Conservation (phyloP, 2,329 filamentous ascomycete genomes). For the Penicillium sp. region DNA sequence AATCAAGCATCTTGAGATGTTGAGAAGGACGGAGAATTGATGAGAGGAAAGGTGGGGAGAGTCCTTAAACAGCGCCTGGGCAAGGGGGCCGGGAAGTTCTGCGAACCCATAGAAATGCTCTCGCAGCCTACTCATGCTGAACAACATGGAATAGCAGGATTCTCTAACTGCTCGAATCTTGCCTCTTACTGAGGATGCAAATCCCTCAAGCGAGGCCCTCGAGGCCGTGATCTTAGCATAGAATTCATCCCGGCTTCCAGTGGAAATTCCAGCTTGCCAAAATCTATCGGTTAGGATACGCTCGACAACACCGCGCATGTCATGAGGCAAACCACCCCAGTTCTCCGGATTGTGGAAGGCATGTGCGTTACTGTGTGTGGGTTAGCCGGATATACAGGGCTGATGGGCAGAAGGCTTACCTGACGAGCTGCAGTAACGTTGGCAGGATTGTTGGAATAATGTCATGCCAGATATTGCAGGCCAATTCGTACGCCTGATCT, state of each 20-base stretch:
- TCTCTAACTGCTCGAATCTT: slow-evolving; percentile 83
- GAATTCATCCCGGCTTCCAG: slow-evolving; percentile 91
- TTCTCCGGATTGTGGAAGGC: slow-evolving; percentile 79
- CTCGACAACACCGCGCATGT: slow-evolving; percentile 67
- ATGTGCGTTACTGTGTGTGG: slow-evolving; percentile 63
- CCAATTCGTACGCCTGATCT: slow-evolving; percentile 88
- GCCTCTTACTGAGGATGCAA: slow-evolving; percentile 85
- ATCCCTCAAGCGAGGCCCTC: slow-evolving; percentile 79
- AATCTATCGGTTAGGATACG: slow-evolving; percentile 87
- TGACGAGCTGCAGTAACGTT: slow-evolving; percentile 73
- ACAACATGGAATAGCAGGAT: slow-evolving; percentile 86
- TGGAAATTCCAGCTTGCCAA: slow-evolving; percentile 96
- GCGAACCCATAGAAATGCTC: slow-evolving; percentile 79
- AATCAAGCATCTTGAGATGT: slow-evolving; percentile 76
- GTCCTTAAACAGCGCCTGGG: slow-evolving; percentile 73
- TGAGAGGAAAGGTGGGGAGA: slow-evolving; percentile 77
- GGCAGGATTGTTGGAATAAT: slow-evolving; percentile 75
- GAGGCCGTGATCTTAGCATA: slow-evolving; percentile 85
- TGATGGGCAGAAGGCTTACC: no score
- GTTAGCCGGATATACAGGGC: slow-evolving; percentile 15
- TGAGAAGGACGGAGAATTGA: slow-evolving; percentile 86
- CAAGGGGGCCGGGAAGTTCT: slow-evolving; percentile 72
- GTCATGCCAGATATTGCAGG: slow-evolving; percentile 77
- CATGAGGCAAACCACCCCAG: slow-evolving; percentile 69
- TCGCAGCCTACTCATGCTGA: slow-evolving; percentile 80